Evolutionary conservation across 1,284 basidiomycete species (phyloP).

Genomic region (Trametes versicolor): DNA sequence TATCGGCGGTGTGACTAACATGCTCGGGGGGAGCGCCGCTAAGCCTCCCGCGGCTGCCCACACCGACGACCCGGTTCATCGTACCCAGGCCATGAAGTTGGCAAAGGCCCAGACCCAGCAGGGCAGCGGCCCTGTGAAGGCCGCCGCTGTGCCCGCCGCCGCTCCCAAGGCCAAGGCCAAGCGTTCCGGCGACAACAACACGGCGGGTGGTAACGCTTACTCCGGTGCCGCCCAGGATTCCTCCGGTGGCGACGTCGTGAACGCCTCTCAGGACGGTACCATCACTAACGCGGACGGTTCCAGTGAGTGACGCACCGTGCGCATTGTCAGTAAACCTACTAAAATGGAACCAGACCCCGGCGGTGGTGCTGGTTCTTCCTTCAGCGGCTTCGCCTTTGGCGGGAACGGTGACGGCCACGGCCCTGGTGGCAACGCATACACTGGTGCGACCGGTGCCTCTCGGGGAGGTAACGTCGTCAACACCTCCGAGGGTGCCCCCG

Average conservation of each 20-base stretch:
- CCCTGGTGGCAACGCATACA: conserved; percentile 40
- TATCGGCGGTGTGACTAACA: too few species aligned
- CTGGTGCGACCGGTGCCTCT: conserved; percentile 36
- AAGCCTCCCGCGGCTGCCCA: not conserved
- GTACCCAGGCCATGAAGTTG: conserved; percentile 27
- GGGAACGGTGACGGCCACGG: conserved; percentile 36
- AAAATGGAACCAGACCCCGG: conserved; percentile 30
- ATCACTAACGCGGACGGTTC: conserved; percentile 29
- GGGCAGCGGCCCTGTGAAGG: conserved; percentile 10
- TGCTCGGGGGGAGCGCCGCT: too few species aligned
- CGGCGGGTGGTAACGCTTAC: conserved; percentile 43
- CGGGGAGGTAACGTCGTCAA: conserved; percentile 38
- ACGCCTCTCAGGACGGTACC: conserved; percentile 18
- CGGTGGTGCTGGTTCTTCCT: conserved; percentile 34
- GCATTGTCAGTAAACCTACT: not conserved
- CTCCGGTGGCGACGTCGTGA: conserved; percentile 37
- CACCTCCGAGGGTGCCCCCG: conserved; percentile 12
- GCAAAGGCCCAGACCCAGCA: conserved; percentile 15
- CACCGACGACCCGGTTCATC: conserved; percentile 20
- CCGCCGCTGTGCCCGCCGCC: conserved; percentile 14
- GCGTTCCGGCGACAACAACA: conserved; percentile 30
- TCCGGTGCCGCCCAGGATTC: conserved; percentile 38
- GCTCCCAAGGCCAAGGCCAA: conserved; percentile 14
- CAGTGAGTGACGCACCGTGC: conserved; percentile 31
- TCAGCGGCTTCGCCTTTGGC: conserved; percentile 37